Evolutionary conservation across 495 filamentous ascomycete species (phyloP), one percentile per base, ranked within the genome.

Genomic region (Annulohypoxylon maeteangense): DNA sequence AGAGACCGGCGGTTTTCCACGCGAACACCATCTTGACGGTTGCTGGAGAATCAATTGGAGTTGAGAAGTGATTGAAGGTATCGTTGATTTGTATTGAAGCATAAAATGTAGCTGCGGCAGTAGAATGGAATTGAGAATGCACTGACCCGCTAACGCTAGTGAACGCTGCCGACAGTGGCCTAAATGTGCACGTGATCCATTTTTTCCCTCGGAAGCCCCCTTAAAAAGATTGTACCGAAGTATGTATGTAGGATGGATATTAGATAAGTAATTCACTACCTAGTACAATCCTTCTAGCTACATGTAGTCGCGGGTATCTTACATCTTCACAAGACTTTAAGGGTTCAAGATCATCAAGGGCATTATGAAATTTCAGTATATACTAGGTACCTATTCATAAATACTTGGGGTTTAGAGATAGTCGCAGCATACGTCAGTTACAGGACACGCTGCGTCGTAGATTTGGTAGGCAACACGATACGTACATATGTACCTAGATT

Each of bases 1-100:
- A 97, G 76, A 98, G 86, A 85, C 96, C 95, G 78, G 95, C 91
- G 77, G 94, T 88, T 91, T 98, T 98, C 96, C 96, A 99, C 78
- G 94, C 92, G 84, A 93, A 95, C 81, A 92, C 88, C 95, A 99
- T 99, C 86, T 89, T 93, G 90, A 89, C 81, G 78, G 67, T 79
- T 68, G 67, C 70, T 78, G 76, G 62, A 73, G 74, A 73, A 66
- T 63, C 48, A 59, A 62, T 70, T 72, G 74, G 67, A 67, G 25
- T 54, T 54, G 50, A 54, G 29, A n/a, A 18, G 18, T 44, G 20
- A 44, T 20, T 44, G 40, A 44, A 64, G 65, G 62, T 55, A 61
- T 69, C 50, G 65, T 71, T 68, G 69, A 40, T 68, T 70, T 71
- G 60, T 65, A 72, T 34, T 60, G 65, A 70, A 68, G 64, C 59